Base-by-base conservation (phyloP, 208 protist species). In the Trypanosoma grayi region DNA sequence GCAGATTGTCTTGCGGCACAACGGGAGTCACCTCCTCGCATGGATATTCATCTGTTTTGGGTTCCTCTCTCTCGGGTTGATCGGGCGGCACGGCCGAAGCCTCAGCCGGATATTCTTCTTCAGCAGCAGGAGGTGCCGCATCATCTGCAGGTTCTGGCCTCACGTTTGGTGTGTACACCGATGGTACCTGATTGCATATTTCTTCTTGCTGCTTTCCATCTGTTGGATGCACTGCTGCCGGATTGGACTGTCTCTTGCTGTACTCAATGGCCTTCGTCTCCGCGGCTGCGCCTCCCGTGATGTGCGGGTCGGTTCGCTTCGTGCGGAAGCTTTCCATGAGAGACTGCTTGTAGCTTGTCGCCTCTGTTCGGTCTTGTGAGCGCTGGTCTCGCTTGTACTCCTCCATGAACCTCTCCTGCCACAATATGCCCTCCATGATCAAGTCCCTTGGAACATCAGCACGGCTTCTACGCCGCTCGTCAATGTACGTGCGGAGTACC, bases 371-470 rank as follows among this genome's bases (percentile, higher is more conserved):
- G 65, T 91, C 87, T 18, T 58, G 60, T 4, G 24, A 25, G 50
- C 73, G 70, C 8, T 72, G 65, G 0, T 56, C 73, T 28, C 66
- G 65, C 30, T 76, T 73, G 70, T 94, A 94, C 27, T 87, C 65
- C 0, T 79, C 59, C 79, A 94, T 90, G 51, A 92, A 81, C 60
- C 76, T 63, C 45, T 92, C 87, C 50, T 94, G 87, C 60, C 76
- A 88, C 22, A 84, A 36, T 67, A 94, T 88, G 13, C 84, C 87
- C 53, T 92, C 80, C 48, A 94, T 75, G 56, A 92, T 81, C 8
- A 80, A 71, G 60, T 94, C 85, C 6, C 55, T 52, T n/a, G 39
- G 64, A 27, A 59, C n/a, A 16, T 52, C 27, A 4, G n/a, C 55
- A 28, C 46, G 8, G 20, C 30, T 64, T 14, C 41, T 67, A 47